Percentiles rank a stretch among this genome's conserved stretches.
Evolutionary conservation across 2,329 filamentous ascomycete genomes (phyloP).

Genomic region (Escovopsis weberi): DNA sequence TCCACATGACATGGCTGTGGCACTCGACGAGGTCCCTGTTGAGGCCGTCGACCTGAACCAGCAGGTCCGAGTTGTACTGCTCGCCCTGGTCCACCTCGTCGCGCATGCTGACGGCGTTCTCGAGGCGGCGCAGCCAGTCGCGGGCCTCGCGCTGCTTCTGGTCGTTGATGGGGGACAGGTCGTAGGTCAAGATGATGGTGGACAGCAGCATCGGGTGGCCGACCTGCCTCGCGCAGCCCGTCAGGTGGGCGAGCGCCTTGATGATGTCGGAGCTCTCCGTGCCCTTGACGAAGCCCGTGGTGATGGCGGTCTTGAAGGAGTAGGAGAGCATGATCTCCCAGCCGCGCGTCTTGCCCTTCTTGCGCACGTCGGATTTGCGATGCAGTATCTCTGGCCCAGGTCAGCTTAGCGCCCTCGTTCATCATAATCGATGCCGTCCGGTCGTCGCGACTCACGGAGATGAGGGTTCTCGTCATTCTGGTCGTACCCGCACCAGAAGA

Average conservation of each 20-base stretch:
- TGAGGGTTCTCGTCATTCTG: slow-evolving; percentile 41
- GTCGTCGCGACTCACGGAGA: slow-evolving; percentile 30
- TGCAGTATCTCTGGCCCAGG: slow-evolving; percentile 38
- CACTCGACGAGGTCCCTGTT: slow-evolving; percentile 50
- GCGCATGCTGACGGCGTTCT: slow-evolving; percentile 46
- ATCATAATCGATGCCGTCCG: background rate
- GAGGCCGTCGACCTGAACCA: slow-evolving; percentile 43
- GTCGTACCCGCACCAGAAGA: slow-evolving; percentile 46
- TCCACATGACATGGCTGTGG: slow-evolving; percentile 47
- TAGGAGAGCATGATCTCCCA: slow-evolving; percentile 51
- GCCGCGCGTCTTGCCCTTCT: slow-evolving; percentile 47
- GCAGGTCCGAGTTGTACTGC: slow-evolving; percentile 36
- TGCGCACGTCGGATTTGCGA: slow-evolving; percentile 51
- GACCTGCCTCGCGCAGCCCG: slow-evolving; percentile 31
- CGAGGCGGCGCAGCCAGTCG: slow-evolving; percentile 45
- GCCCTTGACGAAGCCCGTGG: slow-evolving; percentile 47
- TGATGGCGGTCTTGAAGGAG: slow-evolving; percentile 38
- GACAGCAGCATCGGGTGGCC: slow-evolving; percentile 46
- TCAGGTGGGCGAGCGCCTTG: slow-evolving; percentile 33
- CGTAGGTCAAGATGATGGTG: slow-evolving; percentile 42
- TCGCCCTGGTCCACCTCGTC: slow-evolving; percentile 43
- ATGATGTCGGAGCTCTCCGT: slow-evolving; percentile 41
- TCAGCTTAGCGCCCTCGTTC: background rate
- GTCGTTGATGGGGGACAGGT: slow-evolving; percentile 40
- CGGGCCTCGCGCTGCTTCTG: slow-evolving; percentile 48